Evolutionary conservation across 768 basidiomycete genomes (phyloP), one percentile per base, ranked within the genome.

Genomic region (Leucosporidium scottii): DNA sequence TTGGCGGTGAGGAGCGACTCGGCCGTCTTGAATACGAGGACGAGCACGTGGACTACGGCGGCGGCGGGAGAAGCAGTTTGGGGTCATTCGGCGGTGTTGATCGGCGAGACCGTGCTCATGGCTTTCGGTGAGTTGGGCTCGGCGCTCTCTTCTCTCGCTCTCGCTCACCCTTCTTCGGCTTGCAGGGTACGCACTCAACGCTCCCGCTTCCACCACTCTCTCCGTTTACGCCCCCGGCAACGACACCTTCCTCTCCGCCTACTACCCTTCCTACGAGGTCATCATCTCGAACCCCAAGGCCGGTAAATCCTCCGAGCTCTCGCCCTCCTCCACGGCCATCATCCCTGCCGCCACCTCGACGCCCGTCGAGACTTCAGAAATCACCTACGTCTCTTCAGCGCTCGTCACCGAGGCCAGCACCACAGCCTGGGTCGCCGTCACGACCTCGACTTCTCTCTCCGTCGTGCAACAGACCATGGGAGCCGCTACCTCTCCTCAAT

Each of bases 161-260:
- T 23, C 8, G 0, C 36, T 51, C 2, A 25, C 1, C 13, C 21
- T 18, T 36, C 6, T 10, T 3, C 31, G 34, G 10, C 34, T 34
- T 17, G 10, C 58, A 71, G 70, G 39, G 8, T 44, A 44, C 39
- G 39, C 8, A 9, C 39, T 44, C 39, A 44, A 44, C 39, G 39
- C 39, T 44, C 39, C 39, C 8, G 39, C 39, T 3, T 44, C 39
- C 8, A 12, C 39, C 10, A 20, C 44, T 0, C 57, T 71, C 10
- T 18, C 31, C 39, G 64, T 71, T 36, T 71, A 68, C 36, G 51
- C 61, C 0, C 67, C 57, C 1, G 25, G 25, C 3, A 71, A 71
- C 70, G 58, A 71, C 61, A 62, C 66, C 13, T 71, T 58, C 61
- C 60, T 71, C 30, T 6, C 47, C 31, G 47, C 64, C 8, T 71